Evolutionary conservation across 2,329 filamentous ascomycete genomes (phyloP), one percentile per base, ranked within the genome.

Genomic region (Xylariaceae sp.): DNA sequence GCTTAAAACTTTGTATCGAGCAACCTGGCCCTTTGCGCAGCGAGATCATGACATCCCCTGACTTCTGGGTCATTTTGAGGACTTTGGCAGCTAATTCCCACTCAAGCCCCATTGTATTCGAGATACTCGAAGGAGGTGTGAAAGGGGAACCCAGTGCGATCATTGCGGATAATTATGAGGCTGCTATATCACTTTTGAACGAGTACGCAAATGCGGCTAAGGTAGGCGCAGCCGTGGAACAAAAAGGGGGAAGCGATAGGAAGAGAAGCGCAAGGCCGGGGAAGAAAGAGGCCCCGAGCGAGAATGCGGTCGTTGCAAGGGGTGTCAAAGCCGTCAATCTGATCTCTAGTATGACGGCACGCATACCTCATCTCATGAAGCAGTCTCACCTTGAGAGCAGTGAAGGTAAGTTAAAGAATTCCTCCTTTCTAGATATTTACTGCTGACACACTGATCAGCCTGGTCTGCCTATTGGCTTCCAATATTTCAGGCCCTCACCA

Each of bases 401-500:
- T 44, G 87, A 95, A 74, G 85, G 85, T 87, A 65, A 47, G 71
- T 51, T 33, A 6, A 15, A 7, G 26, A 33, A 2, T 9, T 11
- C 22, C 15, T 13, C 4, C 18, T 30, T n/a, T 17, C 7, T 15
- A 16, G 15, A n/a, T 32, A 11, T 9, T 19, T 13, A 32, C n/a
- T 38, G 45, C 61, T 65, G 45, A 62, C 49, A 52, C 31, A 26
- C 45, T 53, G 24, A 35, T n/a, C 49, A 87, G 93, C 93, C 12
- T 98, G 93, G 93, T 89, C 89, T 38, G 89, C 93, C 8, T 98
- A 98, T 63, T 98, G 93, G 93, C 83, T 90, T 12, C 93, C 91
- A 2, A 89, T 98, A 19, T 93, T 98, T 65, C 81, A 89, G 53
- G 87, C 89, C 4, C 70, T 98, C 15, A 93, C 87, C 3, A 81